phyloP scores from a whole-genome alignment of 768 basidiomycete species.

The Auricularia sp. region DNA sequence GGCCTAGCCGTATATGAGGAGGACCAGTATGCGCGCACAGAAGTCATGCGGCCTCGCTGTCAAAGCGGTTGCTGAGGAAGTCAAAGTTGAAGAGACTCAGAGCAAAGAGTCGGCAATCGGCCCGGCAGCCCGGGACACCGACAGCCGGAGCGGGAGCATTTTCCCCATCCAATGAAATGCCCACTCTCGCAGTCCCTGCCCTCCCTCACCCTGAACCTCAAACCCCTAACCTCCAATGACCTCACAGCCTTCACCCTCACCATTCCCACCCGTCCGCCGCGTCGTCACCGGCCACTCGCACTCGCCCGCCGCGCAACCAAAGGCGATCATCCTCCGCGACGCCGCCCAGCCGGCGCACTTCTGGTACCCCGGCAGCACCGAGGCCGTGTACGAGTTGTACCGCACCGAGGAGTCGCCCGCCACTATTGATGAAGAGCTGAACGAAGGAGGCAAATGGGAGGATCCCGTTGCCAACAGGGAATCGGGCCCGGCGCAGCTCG shows the following conservation, averaged over 20 bases:
- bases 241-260: background rate
- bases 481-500: constrained; percentile 4
- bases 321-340: constrained; percentile 11
- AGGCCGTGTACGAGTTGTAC: constrained; percentile 3
- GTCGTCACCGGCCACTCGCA: constrained; percentile 19
- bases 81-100: too few species aligned
- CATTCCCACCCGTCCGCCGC: constrained; percentile 12
- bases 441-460: background rate
- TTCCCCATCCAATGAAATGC: too few species aligned
- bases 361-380: background rate
- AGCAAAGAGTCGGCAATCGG: too few species aligned
- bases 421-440: constrained; percentile 1
- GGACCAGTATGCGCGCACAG: too few species aligned
- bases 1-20: too few species aligned
- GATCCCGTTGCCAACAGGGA: constrained; percentile 5
- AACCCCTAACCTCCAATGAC: too few species aligned
- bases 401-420: constrained; percentile 7
- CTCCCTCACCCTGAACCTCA: background rate
- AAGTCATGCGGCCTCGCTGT: too few species aligned
- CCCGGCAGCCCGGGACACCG: too few species aligned
- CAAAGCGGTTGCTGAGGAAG: too few species aligned
- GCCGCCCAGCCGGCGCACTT: background rate
- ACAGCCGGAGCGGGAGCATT: too few species aligned
- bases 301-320: constrained; percentile 7
- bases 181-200: background rate